Percentiles rank a stretch among this genome's conserved stretches.
Evolutionary conservation across 2,329 filamentous ascomycete genomes (phyloP).

Genomic region (Paramyrothecium sp.): DNA sequence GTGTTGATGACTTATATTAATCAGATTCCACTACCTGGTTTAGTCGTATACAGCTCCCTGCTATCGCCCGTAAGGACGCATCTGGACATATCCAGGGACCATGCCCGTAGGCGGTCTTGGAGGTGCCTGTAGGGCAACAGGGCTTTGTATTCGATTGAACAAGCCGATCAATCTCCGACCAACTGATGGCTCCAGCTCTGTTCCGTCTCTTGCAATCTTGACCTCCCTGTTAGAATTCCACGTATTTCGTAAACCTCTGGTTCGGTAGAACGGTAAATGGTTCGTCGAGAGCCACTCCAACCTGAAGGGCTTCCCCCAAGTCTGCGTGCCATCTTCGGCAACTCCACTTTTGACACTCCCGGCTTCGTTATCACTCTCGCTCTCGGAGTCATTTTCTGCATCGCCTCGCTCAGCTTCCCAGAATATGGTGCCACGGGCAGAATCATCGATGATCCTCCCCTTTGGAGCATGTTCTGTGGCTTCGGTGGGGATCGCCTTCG

Average conservation of each 20-base stretch:
- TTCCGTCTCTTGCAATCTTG: slow-evolving; percentile 93
- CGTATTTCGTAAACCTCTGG: slow-evolving; percentile 81
- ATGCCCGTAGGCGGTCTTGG: slow-evolving; percentile 31
- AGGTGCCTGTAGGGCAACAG: slow-evolving; percentile 26
- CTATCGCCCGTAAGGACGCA: slow-evolving; percentile 31
- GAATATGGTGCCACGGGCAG: slow-evolving; percentile 90
- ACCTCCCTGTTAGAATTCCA: slow-evolving; percentile 96
- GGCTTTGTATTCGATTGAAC: slow-evolving; percentile 62
- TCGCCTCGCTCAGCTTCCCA: slow-evolving; percentile 80
- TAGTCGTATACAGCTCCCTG: neutral
- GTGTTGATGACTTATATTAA: too few relatives aligned
- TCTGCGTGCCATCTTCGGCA: slow-evolving; percentile 53
- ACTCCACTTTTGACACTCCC: slow-evolving; percentile 36
- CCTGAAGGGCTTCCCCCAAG: slow-evolving; percentile 88
- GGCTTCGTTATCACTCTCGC: slow-evolving; percentile 29
- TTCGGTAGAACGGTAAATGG: slow-evolving; percentile 83
- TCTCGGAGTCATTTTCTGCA: slow-evolving; percentile 41
- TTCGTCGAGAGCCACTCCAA: slow-evolving; percentile 87
- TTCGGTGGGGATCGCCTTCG: slow-evolving; percentile 77
- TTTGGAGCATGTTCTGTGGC: slow-evolving; percentile 76
- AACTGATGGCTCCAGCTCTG: slow-evolving; percentile 82
- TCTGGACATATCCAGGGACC: slow-evolving; percentile 35
- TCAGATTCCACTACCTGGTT: neutral
- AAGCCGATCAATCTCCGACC: slow-evolving; percentile 75
- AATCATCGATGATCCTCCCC: slow-evolving; percentile 89